phyloP scores from a whole-genome alignment of 208 protist genomes.

The Leishmania lainsoni region DNA sequence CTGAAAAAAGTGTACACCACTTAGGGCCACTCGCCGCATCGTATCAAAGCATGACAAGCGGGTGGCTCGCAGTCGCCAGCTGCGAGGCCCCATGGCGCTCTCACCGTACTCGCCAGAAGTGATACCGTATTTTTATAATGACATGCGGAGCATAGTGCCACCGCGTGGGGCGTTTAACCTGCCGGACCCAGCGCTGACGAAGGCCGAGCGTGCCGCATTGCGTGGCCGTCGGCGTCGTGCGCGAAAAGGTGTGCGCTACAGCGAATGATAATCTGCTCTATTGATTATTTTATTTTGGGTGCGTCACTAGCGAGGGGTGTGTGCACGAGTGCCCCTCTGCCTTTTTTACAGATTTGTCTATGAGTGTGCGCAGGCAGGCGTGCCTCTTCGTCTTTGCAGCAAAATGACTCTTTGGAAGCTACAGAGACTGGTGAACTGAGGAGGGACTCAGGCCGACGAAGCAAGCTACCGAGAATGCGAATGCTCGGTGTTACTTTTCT shows the following conservation, averaged over 20 bases:
- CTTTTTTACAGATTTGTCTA: not conserved
- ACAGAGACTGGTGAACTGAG: not conserved
- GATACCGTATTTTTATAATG: slow-evolving; percentile 78
- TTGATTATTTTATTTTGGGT: slow-evolving; percentile 7
- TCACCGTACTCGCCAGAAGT: slow-evolving; percentile 52
- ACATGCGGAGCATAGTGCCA: slow-evolving; percentile 60
- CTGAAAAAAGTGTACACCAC: not conserved
- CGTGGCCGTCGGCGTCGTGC: slow-evolving; percentile 29
- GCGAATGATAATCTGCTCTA: slow-evolving; percentile 20
- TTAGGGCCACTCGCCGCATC: not conserved
- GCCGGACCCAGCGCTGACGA: slow-evolving; percentile 49
- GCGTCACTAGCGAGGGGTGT: not conserved
- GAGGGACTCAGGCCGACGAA: not conserved
- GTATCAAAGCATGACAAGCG: slow-evolving; percentile 29
- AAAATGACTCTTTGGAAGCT: not conserved
- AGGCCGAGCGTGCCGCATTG: slow-evolving; percentile 42
- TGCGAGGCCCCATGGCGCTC: slow-evolving; percentile 27
- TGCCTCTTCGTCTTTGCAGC: not conserved
- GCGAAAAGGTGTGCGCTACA: slow-evolving; percentile 30
- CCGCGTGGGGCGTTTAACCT: slow-evolving; percentile 71
- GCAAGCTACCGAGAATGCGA: not conserved
- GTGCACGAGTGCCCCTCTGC: not conserved
- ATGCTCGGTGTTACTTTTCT: not conserved
- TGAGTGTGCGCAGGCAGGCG: not conserved
- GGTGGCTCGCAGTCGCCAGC: slow-evolving; percentile 9